Percentiles rank a stretch among this genome's conserved stretches.
Evolutionary conservation across 345 rosid genomes (phyloP).

Genomic region (Abelmoschus esculentus): DNA sequence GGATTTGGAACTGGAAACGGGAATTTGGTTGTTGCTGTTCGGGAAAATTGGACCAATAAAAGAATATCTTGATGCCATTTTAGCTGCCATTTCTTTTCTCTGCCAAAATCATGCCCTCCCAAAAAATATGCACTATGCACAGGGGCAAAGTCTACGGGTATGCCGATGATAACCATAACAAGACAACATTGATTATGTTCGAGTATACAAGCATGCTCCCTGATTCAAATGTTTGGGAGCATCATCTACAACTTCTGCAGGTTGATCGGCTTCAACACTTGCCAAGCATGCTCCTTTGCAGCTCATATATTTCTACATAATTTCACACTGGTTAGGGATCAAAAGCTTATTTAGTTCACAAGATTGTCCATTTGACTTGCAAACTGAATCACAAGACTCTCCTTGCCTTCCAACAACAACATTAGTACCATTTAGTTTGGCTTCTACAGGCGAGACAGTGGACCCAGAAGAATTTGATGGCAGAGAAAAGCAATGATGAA

Average conservation of each 20-base stretch:
- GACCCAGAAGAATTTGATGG: slow-evolving; percentile 73
- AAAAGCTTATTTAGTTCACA: slow-evolving; percentile 79
- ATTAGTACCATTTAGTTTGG: slow-evolving; percentile 69
- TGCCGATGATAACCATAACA: slow-evolving; percentile 80
- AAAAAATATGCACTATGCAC: slow-evolving; percentile 44
- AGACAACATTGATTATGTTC: slow-evolving; percentile 59
- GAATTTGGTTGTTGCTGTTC: slow-evolving; percentile 20
- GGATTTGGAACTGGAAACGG: slow-evolving; percentile 30
- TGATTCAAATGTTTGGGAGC: slow-evolving; percentile 88
- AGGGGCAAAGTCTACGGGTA: slow-evolving; percentile 86
- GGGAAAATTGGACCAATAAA: slow-evolving; percentile 30
- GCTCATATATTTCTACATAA: slow-evolving; percentile 69
- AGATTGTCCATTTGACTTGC: slow-evolving; percentile 73
- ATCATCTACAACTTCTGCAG: slow-evolving; percentile 85
- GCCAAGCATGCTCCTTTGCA: slow-evolving; percentile 88
- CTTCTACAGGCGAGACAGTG: slow-evolving; percentile 42
- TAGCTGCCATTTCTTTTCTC: slow-evolving; percentile 28
- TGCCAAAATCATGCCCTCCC: no score
- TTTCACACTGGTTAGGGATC: slow-evolving; percentile 77
- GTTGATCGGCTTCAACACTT: slow-evolving; percentile 79
- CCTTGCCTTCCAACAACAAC: slow-evolving; percentile 87
- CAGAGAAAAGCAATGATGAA: slow-evolving; percentile 88
- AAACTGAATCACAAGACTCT: slow-evolving; percentile 74
- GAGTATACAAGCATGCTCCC: slow-evolving; percentile 79
- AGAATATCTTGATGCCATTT: slow-evolving; percentile 43